Conservation (phyloP, 306 rosid genomes). For the Abrus precatorius region DNA sequence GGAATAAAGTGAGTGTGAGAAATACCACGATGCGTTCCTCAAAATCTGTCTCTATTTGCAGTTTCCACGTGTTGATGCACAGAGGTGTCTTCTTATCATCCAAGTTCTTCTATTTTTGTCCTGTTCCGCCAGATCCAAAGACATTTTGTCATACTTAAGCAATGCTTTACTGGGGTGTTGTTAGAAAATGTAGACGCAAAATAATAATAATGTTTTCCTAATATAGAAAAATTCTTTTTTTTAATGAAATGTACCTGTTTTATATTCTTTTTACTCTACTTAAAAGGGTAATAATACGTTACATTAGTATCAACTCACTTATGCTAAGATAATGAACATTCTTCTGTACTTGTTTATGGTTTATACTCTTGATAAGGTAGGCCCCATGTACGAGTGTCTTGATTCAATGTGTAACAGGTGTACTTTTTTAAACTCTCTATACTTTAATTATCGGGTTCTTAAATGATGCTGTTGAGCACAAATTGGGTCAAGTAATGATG, state of each 20-base stretch:
- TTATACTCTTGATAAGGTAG: constrained; percentile 39
- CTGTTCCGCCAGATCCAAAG: not conserved
- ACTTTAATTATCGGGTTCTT: constrained; percentile 10
- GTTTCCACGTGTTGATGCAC: constrained; percentile 53
- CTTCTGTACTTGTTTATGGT: constrained; percentile 38
- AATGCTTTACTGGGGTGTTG: not conserved
- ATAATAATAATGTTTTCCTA: not conserved
- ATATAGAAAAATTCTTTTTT: not conserved
- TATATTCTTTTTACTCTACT: not conserved
- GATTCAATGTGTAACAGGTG: constrained; percentile 9
- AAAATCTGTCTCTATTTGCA: constrained; percentile 50
- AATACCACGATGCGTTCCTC: constrained; percentile 6
- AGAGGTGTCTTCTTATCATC: constrained; percentile 33
- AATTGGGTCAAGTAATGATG: constrained; percentile 44
- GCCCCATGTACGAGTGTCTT: constrained; percentile 36
- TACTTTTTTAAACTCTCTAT: not conserved
- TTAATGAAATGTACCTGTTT: not conserved
- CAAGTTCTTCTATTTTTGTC: constrained; percentile 34
- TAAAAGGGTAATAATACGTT: constrained; percentile 13
- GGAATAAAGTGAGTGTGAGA: constrained; percentile 29
- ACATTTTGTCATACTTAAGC: constrained; percentile 25
- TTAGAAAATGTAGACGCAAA: not conserved
- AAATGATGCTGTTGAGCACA: constrained; percentile 51
- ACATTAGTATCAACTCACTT: constrained; percentile 11
- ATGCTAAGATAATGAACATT: constrained; percentile 30